Percentiles rank a stretch among this genome's conserved stretches.
phyloP scores from a whole-genome alignment of 345 rosid species.

The Ricinus communis region DNA sequence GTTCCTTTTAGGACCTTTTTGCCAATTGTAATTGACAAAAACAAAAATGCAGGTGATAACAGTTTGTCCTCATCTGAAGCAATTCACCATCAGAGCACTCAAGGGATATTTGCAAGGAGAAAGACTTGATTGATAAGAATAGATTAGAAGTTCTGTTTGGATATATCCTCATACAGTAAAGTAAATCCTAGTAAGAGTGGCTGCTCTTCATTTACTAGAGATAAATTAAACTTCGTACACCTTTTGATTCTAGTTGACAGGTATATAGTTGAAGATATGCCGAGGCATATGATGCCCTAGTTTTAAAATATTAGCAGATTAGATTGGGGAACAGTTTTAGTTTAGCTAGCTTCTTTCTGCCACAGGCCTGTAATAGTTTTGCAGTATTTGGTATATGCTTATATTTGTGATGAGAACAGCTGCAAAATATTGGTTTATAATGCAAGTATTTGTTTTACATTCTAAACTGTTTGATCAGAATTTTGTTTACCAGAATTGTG shows the following conservation, averaged over 20 bases:
- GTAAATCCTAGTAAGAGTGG: slow-evolving; percentile 7
- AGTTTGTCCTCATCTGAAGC: too few species aligned
- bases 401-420: neutral
- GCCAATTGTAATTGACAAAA: slow-evolving; percentile 14
- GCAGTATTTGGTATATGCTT: slow-evolving; percentile 9
- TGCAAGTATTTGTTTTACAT: neutral
- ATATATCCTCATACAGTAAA: slow-evolving; percentile 3
- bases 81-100: too few species aligned
- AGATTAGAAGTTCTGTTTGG: slow-evolving; percentile 2
- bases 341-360: slow-evolving; percentile 7
- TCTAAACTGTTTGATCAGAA: neutral
- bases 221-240: slow-evolving; percentile 2
- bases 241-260: slow-evolving; percentile 4
- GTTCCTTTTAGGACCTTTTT: neutral
- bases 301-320: slow-evolving; percentile 16
- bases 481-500: neutral
- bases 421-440: slow-evolving; percentile 5
- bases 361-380: slow-evolving; percentile 7
- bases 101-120: neutral
- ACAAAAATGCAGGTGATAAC: slow-evolving; percentile 40
- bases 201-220: slow-evolving; percentile 13
- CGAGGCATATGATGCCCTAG: neutral
- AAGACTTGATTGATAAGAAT: neutral
- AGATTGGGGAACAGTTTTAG: neutral
- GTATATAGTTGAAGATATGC: slow-evolving; percentile 7